Base-by-base conservation (phyloP, 495 filamentous ascomycete species). In the Talaromyces nanjingensis region DNA sequence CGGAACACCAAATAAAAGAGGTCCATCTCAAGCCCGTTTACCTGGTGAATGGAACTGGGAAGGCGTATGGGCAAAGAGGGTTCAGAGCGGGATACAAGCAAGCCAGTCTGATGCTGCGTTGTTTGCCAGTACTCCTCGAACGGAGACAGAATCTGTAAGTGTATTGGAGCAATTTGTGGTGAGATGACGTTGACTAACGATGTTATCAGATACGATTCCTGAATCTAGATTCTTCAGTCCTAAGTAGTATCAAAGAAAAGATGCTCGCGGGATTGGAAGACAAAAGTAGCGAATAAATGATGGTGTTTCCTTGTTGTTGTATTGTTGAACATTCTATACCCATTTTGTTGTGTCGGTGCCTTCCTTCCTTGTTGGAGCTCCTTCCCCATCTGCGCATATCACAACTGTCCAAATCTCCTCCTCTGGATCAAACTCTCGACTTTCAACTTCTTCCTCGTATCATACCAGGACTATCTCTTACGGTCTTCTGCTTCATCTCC, bases 41-140 rank as follows among this genome's bases (percentile, higher is more conserved):
- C 89, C 90, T 2, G 90, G 87, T 14, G 89, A 94, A 64, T 97
- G 92, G 92, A 93, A 93, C 72, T 97, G 92, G 92, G 91, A 96
- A 73, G 92, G 92, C 1, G 92, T 97, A 7, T 97, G 92, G 92
- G 89, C 91, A 65, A 85, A 90, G 62, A 81, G 92, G 39, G 91
- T 93, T 1, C 87, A 85, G 71, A 86, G 85, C 71, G 89, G 89
- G 31, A 83, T 96, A 25, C 81, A 88, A 56, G 81, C 79, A n/a
- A 93, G 90, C 70, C 74, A 88, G 60, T 88, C 90, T 3, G 92
- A 97, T 65, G 75, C 85, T 4, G 88, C 88, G 16, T 71, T 97
- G 56, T 97, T 84, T 77, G 91, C 90, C 25, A 80, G 78, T 64
- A 74, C 79, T 39, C 75, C 75, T 62, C 73, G 79, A 27, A 25